Base-by-base conservation (phyloP, 2,329 filamentous ascomycete species). In the Penicillium rolfsii region DNA sequence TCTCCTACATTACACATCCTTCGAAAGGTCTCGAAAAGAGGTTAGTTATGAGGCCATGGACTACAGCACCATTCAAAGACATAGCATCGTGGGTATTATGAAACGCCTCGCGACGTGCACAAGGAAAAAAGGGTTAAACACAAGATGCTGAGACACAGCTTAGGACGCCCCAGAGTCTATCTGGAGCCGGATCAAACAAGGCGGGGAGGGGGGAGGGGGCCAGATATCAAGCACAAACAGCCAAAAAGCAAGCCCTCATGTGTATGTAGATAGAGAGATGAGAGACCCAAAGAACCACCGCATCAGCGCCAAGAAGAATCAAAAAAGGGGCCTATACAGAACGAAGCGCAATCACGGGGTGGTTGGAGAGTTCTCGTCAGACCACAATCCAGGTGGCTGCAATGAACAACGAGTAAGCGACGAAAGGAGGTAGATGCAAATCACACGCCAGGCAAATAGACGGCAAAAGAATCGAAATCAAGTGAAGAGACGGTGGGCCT, bases 91-190 rank as follows among this genome's bases (percentile, higher is more conserved):
- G 73, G 73, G 73, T 75, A 76, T 74, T 74, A 69, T 70, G 57
- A 64, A 74, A 73, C 69, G 71, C 70, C 68, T 67, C 65, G 63
- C 63, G 62, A 66, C 54, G 67, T 63, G 58, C 60, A 67, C 67
- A 66, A 64, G 33, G 5, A 14, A 36, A 22, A 22, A 9, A 8
- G 60, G 30, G 28, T 30, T 58, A 66, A 60, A 67, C 55, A 67
- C 63, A 52, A 54, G 45, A 57, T 65, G 73, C 73, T 76, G 73
- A 74, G 73, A 71, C 64, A 76, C 73, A 76, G 73, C 73, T 76
- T 75, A 64, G 73, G 71, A 74, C 71, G 70, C 66, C 70, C 52
- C 59, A 48, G 66, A 66, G 58, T 65, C 60, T 54, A 67, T 65
- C 64, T 52, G 57, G 55, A 54, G 58, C 62, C 55, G 63, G 45